Evolutionary conservation across 257 asterid genomes (phyloP).

Genomic region (Phtheirospermum japonicum): DNA sequence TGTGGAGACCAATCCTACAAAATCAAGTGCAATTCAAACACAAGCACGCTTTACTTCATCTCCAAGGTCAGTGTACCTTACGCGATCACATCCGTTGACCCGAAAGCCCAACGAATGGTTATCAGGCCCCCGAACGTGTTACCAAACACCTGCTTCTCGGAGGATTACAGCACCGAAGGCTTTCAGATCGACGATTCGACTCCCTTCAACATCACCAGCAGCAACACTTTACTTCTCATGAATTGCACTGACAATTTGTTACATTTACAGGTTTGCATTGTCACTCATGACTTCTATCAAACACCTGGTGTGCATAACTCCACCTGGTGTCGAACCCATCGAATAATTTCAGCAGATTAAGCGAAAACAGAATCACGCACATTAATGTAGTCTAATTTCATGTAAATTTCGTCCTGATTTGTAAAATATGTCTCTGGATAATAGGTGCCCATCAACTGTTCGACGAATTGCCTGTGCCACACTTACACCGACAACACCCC

Average conservation of each 20-base stretch:
- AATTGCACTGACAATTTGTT: slow-evolving; percentile 56
- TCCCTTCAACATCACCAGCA: slow-evolving; percentile 51
- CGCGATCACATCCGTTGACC: slow-evolving; percentile 29
- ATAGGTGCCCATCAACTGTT: slow-evolving; percentile 43
- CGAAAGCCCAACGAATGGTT: slow-evolving; percentile 36
- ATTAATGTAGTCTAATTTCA: too few relatives aligned
- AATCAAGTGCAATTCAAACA: slow-evolving; percentile 36
- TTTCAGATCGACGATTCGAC: slow-evolving; percentile 41
- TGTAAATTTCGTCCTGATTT: background rate
- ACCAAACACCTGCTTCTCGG: slow-evolving; percentile 44
- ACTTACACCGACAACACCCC: slow-evolving; percentile 35
- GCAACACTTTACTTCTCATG: slow-evolving; percentile 43
- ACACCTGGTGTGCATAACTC: too few relatives aligned
- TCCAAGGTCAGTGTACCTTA: slow-evolving; percentile 29
- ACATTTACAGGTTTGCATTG: slow-evolving; percentile 37
- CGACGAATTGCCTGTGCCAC: slow-evolving; percentile 48
- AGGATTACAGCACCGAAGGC: slow-evolving; percentile 39
- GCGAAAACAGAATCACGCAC: too few relatives aligned
- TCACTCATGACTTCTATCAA: too few relatives aligned
- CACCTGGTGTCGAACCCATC: too few relatives aligned
- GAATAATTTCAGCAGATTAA: too few relatives aligned
- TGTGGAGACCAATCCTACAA: slow-evolving; percentile 56
- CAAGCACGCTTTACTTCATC: slow-evolving; percentile 28
- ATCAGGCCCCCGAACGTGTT: slow-evolving; percentile 34
- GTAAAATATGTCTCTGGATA: background rate